These are phyloP conservation scores for Hypoxylon sp. DNA, from an alignment of 2,329 filamentous ascomycete species.

Conservation along the genomic window DNA sequence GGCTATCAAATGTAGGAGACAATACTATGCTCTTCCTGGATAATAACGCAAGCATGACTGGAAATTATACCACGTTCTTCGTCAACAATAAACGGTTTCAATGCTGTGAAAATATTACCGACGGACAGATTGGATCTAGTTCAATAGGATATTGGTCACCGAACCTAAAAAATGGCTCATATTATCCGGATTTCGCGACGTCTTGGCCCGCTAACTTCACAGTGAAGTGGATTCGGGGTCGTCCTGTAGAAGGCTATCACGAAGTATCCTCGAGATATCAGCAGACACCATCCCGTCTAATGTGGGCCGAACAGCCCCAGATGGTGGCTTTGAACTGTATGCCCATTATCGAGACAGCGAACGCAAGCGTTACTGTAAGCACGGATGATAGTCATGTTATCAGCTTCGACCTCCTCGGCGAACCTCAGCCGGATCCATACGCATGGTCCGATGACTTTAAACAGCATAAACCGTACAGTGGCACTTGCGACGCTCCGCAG, in stretches of 20 bases:
- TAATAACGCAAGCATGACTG: constrained; percentile 10
- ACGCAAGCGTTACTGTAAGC: constrained; percentile 33
- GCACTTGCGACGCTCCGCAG: neutral
- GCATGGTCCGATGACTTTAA: constrained; percentile 31
- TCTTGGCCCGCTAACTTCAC: constrained; percentile 38
- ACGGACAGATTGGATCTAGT: constrained; percentile 10
- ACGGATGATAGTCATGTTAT: constrained; percentile 22
- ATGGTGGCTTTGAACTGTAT: constrained; percentile 41
- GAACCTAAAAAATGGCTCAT: constrained; percentile 16
- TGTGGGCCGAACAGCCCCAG: constrained; percentile 34
- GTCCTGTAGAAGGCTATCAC: constrained; percentile 28
- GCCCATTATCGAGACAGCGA: constrained; percentile 38
- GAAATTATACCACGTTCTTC: constrained; percentile 35
- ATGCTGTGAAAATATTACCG: constrained; percentile 39
- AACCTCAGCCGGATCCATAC: constrained; percentile 16
- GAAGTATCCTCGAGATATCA: neutral
- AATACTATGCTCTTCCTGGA: constrained; percentile 22
- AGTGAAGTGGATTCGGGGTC: constrained; percentile 43
- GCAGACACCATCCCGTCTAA: constrained; percentile 11
- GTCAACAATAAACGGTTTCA: constrained; percentile 29
- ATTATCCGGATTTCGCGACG: constrained; percentile 20
- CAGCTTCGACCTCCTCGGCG: constrained; percentile 16
- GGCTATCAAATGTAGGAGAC: constrained; percentile 7
- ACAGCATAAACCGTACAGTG: constrained; percentile 14
- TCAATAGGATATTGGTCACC: constrained; percentile 43